These are phyloP conservation scores for Jatropha multifida DNA, from an alignment of 441 rosid genomes.

Conservation along the genomic window DNA sequence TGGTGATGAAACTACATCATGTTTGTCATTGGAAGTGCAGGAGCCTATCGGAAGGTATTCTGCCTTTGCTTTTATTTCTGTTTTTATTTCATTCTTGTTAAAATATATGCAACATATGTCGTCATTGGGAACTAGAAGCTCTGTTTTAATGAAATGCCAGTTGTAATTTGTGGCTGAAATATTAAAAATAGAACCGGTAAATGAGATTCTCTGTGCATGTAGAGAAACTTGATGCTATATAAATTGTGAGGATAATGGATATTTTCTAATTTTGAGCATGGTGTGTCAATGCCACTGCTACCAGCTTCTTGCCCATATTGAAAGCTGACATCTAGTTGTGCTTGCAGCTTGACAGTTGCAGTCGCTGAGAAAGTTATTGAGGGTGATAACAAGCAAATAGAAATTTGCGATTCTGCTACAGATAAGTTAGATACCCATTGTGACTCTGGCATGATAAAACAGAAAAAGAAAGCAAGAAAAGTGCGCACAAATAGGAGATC, in stretches of 20 bases:
- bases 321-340: constrained; percentile 26
- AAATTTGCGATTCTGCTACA: constrained; percentile 25
- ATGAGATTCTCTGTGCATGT: neutral
- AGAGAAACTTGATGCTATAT: constrained; percentile 12
- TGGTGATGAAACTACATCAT: constrained; percentile 20
- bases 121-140: constrained; percentile 9
- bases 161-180: neutral
- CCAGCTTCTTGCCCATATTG: constrained; percentile 16
- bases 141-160: neutral
- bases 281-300: constrained; percentile 6
- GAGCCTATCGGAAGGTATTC: constrained; percentile 37
- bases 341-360: constrained; percentile 43
- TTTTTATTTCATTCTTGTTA: neutral
- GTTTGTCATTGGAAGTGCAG: constrained; percentile 24
- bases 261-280: constrained; percentile 3
- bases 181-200: neutral
- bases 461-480: constrained; percentile 58
- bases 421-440: constrained; percentile 32
- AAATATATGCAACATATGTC: neutral
- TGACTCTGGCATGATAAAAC: constrained; percentile 30
- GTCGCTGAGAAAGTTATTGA: constrained; percentile 28
- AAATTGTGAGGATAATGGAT: constrained; percentile 12
- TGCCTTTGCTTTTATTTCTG: constrained; percentile 4
- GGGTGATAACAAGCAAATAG: constrained; percentile 26
- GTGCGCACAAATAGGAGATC: constrained; percentile 35